Percentiles rank a stretch among this genome's conserved stretches.
Evolutionary conservation across 1,139 yeast genomes (phyloP).

Genomic region (Scheffersomyces segobiensis): DNA sequence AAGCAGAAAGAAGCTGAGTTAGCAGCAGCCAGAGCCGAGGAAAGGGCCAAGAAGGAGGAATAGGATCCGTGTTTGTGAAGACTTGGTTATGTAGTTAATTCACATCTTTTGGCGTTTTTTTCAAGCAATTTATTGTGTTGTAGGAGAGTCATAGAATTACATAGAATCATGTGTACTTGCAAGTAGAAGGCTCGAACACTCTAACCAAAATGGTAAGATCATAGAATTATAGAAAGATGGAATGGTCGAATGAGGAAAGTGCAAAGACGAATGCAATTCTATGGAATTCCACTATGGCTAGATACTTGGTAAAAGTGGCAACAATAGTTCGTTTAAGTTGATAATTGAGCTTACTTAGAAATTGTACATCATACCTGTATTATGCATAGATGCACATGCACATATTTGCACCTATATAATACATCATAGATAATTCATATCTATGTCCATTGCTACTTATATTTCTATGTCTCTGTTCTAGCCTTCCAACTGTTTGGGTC

Average conservation of each 20-base stretch:
- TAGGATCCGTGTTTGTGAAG: neutral
- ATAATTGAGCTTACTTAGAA: neutral
- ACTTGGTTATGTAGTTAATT: neutral
- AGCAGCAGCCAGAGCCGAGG: conserved; percentile 5
- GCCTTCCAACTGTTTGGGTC: no score
- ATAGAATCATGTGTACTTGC: neutral
- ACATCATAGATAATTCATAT: neutral
- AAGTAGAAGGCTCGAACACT: neutral
- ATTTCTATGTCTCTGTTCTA: neutral
- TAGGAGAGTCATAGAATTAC: neutral
- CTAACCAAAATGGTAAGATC: no score
- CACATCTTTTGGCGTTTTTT: neutral
- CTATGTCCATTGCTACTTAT: neutral
- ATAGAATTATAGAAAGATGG: neutral
- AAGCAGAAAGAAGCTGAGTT: conserved; percentile 13
- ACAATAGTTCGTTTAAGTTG: no score
- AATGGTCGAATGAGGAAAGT: neutral
- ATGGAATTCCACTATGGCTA: no score
- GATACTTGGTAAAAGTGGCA: neutral
- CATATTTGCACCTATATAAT: no score
- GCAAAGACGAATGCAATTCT: no score
- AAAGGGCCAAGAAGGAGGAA: conserved; percentile 1
- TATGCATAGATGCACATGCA: neutral
- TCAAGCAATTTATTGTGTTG: no score
- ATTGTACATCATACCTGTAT: neutral